These are phyloP conservation scores for Euryodendron excelsum DNA, from an alignment of 148 eudicot genomes.

Conservation along the genomic window DNA sequence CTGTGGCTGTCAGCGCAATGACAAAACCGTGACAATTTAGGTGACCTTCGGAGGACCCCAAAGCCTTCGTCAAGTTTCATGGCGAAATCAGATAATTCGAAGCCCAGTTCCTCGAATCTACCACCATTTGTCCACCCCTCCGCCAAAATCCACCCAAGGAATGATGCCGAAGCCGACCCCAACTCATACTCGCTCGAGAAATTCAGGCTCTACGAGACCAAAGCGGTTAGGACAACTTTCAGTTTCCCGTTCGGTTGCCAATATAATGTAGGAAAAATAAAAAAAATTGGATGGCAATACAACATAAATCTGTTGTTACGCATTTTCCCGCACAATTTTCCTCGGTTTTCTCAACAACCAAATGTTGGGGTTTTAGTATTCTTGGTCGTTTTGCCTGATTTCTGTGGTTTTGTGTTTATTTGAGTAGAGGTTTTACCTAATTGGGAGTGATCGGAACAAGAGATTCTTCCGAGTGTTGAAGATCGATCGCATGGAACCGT, in stretches of 20 bases:
- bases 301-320: neutral
- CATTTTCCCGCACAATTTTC: neutral
- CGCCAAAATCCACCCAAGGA: conserved; percentile 41
- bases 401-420: no score
- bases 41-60: neutral
- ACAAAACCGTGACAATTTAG: no score
- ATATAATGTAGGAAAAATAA: neutral
- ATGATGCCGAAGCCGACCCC: conserved; percentile 62
- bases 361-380: neutral
- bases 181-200: conserved; percentile 75
- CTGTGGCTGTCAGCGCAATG: no score
- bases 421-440: conserved; percentile 87
- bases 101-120: conserved; percentile 26
- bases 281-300: neutral
- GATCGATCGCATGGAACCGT: conserved; percentile 86
- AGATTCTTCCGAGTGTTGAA: conserved; percentile 76
- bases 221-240: conserved; percentile 46
- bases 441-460: conserved; percentile 90
- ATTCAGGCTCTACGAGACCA: conserved; percentile 91
- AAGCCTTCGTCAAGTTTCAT: conserved; percentile 20
- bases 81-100: conserved; percentile 51
- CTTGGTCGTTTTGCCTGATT: neutral
- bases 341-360: neutral
- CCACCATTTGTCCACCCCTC: conserved; percentile 30
- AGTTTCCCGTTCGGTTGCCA: neutral